Base-by-base conservation (phyloP, 1,139 yeast species). In the Sporopachydermia cereana region DNA sequence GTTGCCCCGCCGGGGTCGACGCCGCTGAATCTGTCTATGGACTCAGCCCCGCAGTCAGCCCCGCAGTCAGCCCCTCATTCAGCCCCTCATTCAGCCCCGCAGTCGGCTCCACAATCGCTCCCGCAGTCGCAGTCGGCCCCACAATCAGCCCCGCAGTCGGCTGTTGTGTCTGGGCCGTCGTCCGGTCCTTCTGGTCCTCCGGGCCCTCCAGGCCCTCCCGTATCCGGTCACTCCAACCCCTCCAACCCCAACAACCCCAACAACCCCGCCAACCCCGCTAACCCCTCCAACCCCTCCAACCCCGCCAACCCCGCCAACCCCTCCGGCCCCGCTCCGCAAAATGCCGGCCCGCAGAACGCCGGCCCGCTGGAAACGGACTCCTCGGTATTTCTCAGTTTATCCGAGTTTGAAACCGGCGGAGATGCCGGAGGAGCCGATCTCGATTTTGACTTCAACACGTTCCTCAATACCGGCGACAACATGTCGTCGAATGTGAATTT, bases 361-460 rank as follows among this genome's bases (percentile, higher is more conserved):
- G 30, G 30, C n/a, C 30, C n/a, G n/a, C 14, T 16, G 22, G 22
- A 34, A n/a, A 16, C 18, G 22, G 39, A 34, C 17, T 34, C 39
- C 17, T 34, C 39, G 22, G 39, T 34, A 20, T 34, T 34, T 20
- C 22, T 34, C 18, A 16, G 34, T 25, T 53, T 59, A 41, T 51
- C 53, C 18, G 65, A 61, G 43, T 60, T 60, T 48, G 50, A 53
- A 18, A 50, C 57, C n/a, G 54, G 53, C 20, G 54, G 52, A 24
- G 61, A 57, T 16, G 54, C 49, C 24, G 59, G 52, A 41, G 51
- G 51, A 36, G 53, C 51, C n/a, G 64, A 60, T 44, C 51, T 60
- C 46, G 65, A 61, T 47, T 61, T 61, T 50, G 66, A 61, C 46
- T 56, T 61, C 50, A 56, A 56, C 48, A 55, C 61, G 18, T 61